A percentile compares a stretch with the other conserved stretches of the same genome.
These are phyloP conservation scores for Metschnikowia kunwiensis DNA, from an alignment of 805 yeast species.

Conservation along the genomic window DNA sequence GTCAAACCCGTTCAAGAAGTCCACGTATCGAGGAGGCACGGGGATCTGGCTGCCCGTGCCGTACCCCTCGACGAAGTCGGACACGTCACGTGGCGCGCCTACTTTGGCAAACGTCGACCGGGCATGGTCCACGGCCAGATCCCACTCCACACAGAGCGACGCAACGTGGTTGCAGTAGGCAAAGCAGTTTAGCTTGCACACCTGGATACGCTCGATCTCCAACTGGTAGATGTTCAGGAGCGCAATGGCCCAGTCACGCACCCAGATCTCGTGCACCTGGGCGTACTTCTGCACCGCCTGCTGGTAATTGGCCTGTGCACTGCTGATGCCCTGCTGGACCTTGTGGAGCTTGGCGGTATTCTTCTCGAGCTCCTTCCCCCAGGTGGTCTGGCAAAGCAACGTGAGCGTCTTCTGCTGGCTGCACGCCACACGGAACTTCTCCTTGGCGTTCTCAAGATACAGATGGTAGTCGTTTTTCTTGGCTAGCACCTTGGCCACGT, in stretches of 20 bases:
- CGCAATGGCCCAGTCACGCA: conserved; percentile 66
- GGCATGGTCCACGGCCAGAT: conserved; percentile 69
- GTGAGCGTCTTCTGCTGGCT: conserved; percentile 54
- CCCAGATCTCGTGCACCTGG: conserved; percentile 60
- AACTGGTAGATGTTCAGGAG: conserved; percentile 61
- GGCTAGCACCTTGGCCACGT: conserved; percentile 51
- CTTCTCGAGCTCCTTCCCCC: conserved; percentile 70
- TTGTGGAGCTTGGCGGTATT: conserved; percentile 54
- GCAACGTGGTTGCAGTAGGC: conserved; percentile 73
- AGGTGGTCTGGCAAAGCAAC: conserved; percentile 62
- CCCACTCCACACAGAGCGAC: conserved; percentile 73
- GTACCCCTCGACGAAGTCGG: conserved; percentile 47
- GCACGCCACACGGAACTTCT: conserved; percentile 56
- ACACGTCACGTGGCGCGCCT: conserved; percentile 57
- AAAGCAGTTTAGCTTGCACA: conserved; percentile 70
- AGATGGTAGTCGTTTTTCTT: conserved; percentile 39
- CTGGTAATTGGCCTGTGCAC: conserved; percentile 55
- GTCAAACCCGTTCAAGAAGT: conserved; percentile 44
- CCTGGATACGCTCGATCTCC: conserved; percentile 71
- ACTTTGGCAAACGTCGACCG: conserved; percentile 67
- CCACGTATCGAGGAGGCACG: conserved; percentile 61
- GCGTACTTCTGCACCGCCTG: conserved; percentile 50
- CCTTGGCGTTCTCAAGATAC: conserved; percentile 38
- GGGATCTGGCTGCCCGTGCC: conserved; percentile 66
- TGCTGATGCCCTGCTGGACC: conserved; percentile 40